These are phyloP conservation scores for Cairneyella variabilis DNA, from an alignment of 495 filamentous ascomycete genomes.

Conservation along the genomic window DNA sequence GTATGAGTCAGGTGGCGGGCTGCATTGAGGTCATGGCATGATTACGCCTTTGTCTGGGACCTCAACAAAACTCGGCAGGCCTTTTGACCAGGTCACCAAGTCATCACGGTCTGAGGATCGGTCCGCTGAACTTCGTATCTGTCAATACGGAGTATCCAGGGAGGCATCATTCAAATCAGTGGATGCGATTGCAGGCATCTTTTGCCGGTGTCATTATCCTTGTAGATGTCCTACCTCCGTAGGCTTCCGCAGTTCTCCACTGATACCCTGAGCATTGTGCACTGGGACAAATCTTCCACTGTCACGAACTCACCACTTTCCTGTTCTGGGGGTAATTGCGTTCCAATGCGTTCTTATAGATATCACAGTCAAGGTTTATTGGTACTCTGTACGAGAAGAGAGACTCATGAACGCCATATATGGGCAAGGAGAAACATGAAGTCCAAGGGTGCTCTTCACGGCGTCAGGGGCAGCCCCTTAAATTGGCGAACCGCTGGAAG, in stretches of 20 bases:
- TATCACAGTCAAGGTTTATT: background rate
- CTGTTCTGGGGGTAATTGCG: background rate
- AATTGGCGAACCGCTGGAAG: conserved; percentile 14
- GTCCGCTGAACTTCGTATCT: background rate
- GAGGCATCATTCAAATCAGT: conserved; percentile 13
- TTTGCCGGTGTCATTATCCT: conserved; percentile 6
- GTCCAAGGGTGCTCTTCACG: background rate
- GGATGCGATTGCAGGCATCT: background rate
- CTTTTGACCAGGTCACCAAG: too few species aligned
- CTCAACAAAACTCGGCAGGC: conserved; percentile 3
- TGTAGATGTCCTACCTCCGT: too few species aligned
- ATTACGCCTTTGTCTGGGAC: background rate
- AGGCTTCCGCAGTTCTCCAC: too few species aligned
- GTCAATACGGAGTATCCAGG: background rate
- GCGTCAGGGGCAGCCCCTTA: conserved; percentile 4
- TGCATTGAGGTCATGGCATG: background rate
- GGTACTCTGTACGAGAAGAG: background rate
- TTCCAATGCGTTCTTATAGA: background rate
- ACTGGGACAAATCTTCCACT: too few species aligned
- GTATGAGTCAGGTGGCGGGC: background rate
- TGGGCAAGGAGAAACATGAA: conserved; percentile 19
- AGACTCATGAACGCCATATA: background rate
- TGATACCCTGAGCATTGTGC: too few species aligned
- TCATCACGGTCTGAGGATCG: background rate
- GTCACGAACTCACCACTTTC: background rate